A percentile compares a stretch with the other conserved stretches of the same genome.
Conservation (phyloP, 164 flowering plant genomes). For the Chimonanthus praecox region DNA sequence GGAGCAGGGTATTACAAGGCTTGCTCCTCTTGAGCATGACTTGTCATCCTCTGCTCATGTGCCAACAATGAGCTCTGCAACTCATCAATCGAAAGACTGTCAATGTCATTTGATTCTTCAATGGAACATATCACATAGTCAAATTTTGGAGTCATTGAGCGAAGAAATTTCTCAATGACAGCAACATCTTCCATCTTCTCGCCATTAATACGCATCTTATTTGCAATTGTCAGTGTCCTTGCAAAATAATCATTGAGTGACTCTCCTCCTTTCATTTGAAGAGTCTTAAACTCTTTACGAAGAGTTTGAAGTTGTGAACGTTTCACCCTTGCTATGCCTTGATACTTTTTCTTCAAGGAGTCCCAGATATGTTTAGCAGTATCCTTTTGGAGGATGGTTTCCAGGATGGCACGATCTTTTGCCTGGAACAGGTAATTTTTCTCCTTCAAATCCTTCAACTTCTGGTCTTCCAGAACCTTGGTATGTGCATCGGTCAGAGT, state of each 20-base stretch:
- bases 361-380: background rate
- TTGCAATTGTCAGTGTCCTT: background rate
- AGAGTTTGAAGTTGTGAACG: constrained; percentile 5
- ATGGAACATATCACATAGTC: background rate
- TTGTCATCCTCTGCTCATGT: background rate
- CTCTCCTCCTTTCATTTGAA: constrained; percentile 4
- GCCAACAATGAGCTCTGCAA: background rate
- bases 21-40: background rate
- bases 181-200: background rate
- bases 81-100: background rate
- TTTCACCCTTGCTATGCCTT: background rate
- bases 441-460: background rate
- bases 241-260: background rate
- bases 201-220: background rate
- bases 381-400: background rate
- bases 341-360: background rate
- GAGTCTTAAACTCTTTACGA: constrained; percentile 1
- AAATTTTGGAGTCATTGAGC: background rate
- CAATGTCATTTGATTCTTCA: background rate
- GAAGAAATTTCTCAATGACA: background rate
- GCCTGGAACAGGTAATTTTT: background rate
- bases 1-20: no score
- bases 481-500: background rate
- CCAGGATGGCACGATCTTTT: background rate
- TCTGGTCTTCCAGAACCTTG: background rate